Base-by-base conservation (phyloP, 768 basidiomycete species). In the Lentinula boryana region DNA sequence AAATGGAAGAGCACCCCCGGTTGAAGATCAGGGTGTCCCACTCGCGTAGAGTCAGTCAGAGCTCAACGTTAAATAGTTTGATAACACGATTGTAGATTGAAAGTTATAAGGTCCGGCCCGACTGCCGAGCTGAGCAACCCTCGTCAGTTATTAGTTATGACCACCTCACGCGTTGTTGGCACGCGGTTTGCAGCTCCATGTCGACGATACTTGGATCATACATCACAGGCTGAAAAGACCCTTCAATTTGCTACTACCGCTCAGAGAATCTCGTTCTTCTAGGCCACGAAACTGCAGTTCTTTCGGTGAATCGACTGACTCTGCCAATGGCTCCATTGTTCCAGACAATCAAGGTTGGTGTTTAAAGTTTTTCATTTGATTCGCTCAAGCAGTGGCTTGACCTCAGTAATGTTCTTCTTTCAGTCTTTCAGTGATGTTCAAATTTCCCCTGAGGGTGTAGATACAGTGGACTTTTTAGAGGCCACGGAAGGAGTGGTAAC, bases 341-440 rank as follows among this genome's bases (percentile, higher is more conserved):
- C 16, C 50, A 63, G 46, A 63, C 58, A n/a, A 58, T 63, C 8
- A 63, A 63, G 62, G 62, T 62, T n/a, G 21, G 27, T 16, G 15
- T 31, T 1, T 31, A 10, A 32, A n/a, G 8, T 18, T 53, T 13
- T 31, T 33, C 16, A 5, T 16, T 31, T 10, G 12, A 41, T 13
- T 16, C 36, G 16, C 16, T 13, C 7, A 8, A 8, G 13, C 2
- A 31, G 9, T 4, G 40, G 7, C 56, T 23, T 44, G 12, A 8
- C 5, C 21, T n/a, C 49, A 6, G 21, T 32, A 27, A 27, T 10
- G 23, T 21, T 23, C 15, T 32, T 35, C 23, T 10, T 15, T 44
- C 49, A 97, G 95, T 94, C 92, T 9, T 98, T 91, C 72, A 84
- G 82, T 67, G 91, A 96, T 63, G 91, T 98, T 43, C 82, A 85